Evolutionary conservation across 345 rosid genomes (phyloP).

Genomic region (Arabidopsis suecica): DNA sequence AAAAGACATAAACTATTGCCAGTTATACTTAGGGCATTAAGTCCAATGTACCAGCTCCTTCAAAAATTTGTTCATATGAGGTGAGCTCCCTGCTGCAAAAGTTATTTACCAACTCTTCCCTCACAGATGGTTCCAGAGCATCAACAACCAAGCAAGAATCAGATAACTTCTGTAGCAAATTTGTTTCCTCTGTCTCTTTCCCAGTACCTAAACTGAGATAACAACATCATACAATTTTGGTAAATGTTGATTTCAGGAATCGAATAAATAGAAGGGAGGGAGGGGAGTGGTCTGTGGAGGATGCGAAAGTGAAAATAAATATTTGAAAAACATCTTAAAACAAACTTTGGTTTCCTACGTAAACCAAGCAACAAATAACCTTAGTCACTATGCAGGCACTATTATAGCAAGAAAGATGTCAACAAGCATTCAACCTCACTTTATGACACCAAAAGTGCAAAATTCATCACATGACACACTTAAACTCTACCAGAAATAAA

Average conservation of each 20-base stretch:
- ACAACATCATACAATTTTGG: slow-evolving; percentile 31
- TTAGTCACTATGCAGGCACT: slow-evolving; percentile 3
- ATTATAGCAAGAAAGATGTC: slow-evolving; percentile 5
- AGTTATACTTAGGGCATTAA: slow-evolving; percentile 32
- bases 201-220: slow-evolving; percentile 96
- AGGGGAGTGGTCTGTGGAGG: neutral
- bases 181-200: slow-evolving; percentile 88
- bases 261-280: neutral
- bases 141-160: slow-evolving; percentile 98
- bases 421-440: slow-evolving; percentile 23
- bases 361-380: slow-evolving; percentile 18
- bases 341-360: neutral
- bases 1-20: slow-evolving; percentile 24
- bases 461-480: neutral
- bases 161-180: slow-evolving; percentile 86
- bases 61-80: slow-evolving; percentile 96
- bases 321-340: neutral
- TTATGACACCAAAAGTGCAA: slow-evolving; percentile 1
- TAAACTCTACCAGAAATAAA: neutral
- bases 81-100: slow-evolving; percentile 98
- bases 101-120: slow-evolving; percentile 97
- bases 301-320: neutral
- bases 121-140: slow-evolving; percentile 97
- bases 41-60: slow-evolving; percentile 90
- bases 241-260: slow-evolving; percentile 3